A percentile compares a stretch with the other conserved stretches of the same genome.
phyloP scores from a whole-genome alignment of 371 early-diverging fungal genomes.

The Syncephalis plumigaleata region DNA sequence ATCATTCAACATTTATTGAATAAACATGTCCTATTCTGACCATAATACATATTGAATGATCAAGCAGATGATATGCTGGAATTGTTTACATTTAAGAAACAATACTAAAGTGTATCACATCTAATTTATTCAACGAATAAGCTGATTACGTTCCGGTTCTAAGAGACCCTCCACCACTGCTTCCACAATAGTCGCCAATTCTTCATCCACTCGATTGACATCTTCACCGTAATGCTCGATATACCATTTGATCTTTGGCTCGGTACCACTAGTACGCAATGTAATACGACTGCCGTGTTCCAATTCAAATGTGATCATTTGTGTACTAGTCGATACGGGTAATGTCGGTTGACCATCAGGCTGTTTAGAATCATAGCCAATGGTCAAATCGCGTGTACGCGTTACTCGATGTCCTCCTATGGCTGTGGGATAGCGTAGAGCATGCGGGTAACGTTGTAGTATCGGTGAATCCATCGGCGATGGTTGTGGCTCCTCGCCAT shows the following conservation, averaged over 20 bases:
- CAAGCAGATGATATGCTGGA: too few species aligned
- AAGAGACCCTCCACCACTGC: slow-evolving; percentile 24
- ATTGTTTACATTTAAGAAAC: too few species aligned
- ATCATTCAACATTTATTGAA: too few species aligned
- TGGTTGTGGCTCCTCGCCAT: slow-evolving; percentile 24
- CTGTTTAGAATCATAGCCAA: slow-evolving; percentile 65
- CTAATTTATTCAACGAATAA: slow-evolving; percentile 4
- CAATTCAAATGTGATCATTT: slow-evolving; percentile 84
- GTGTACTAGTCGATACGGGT: slow-evolving; percentile 61
- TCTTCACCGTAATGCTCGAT: slow-evolving; percentile 46
- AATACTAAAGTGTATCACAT: too few species aligned
- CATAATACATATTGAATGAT: too few species aligned
- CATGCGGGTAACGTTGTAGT: slow-evolving; percentile 17
- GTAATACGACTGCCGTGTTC: slow-evolving; percentile 56
- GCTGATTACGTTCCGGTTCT: slow-evolving; percentile 20
- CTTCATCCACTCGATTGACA: slow-evolving; percentile 13
- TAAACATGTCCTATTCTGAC: too few species aligned
- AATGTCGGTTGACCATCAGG: slow-evolving; percentile 43
- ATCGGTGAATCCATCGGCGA: slow-evolving; percentile 4
- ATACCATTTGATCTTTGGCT: slow-evolving; percentile 94
- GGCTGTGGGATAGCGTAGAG: slow-evolving; percentile 45
- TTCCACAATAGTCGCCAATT: slow-evolving; percentile 18
- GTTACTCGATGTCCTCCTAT: slow-evolving; percentile 50
- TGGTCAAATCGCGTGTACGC: slow-evolving; percentile 71
- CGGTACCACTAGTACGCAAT: slow-evolving; percentile 69